Evolutionary conservation across 2,329 filamentous ascomycete genomes (phyloP).

Genomic region (Hypoxylon sp.): DNA sequence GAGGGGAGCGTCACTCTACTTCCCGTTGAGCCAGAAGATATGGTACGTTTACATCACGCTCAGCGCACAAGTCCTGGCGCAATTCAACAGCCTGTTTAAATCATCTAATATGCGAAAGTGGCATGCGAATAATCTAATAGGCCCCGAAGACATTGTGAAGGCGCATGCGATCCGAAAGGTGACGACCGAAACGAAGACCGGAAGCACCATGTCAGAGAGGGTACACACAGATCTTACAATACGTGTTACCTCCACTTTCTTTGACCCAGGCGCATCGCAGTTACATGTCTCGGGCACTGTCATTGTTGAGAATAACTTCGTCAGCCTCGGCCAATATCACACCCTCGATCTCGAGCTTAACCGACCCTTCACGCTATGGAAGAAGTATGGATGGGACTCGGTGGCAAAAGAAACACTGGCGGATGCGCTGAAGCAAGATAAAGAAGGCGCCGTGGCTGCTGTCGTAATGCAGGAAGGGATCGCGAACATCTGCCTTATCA

Average conservation of each 20-base stretch:
- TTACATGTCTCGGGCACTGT: conserved; percentile 71
- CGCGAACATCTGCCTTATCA: conserved; percentile 87
- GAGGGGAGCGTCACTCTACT: conserved; percentile 60
- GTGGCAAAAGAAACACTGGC: conserved; percentile 83
- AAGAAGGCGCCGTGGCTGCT: conserved; percentile 86
- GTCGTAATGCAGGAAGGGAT: conserved; percentile 94
- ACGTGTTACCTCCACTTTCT: conserved; percentile 70
- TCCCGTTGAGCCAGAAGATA: conserved; percentile 61
- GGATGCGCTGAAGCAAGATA: conserved; percentile 84
- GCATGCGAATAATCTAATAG: conserved; percentile 74
- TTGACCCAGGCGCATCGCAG: conserved; percentile 69
- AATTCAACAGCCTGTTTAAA: not conserved
- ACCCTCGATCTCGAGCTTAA: conserved; percentile 87
- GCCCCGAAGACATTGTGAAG: conserved; percentile 66
- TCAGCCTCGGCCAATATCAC: conserved; percentile 70
- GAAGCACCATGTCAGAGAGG: conserved; percentile 64
- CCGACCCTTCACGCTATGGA: conserved; percentile 89
- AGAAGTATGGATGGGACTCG: conserved; percentile 90
- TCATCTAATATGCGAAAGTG: conserved; percentile 56
- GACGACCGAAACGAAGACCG: conserved; percentile 61
- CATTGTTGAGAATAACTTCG: conserved; percentile 66
- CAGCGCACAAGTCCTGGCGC: conserved; percentile 36
- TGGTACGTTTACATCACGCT: conserved; percentile 53
- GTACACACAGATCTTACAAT: conserved; percentile 72
- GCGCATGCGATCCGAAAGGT: conserved; percentile 72